phyloP scores from a whole-genome alignment of 2,329 filamentous ascomycete species.

The Pseudocercospora macadamiae region DNA sequence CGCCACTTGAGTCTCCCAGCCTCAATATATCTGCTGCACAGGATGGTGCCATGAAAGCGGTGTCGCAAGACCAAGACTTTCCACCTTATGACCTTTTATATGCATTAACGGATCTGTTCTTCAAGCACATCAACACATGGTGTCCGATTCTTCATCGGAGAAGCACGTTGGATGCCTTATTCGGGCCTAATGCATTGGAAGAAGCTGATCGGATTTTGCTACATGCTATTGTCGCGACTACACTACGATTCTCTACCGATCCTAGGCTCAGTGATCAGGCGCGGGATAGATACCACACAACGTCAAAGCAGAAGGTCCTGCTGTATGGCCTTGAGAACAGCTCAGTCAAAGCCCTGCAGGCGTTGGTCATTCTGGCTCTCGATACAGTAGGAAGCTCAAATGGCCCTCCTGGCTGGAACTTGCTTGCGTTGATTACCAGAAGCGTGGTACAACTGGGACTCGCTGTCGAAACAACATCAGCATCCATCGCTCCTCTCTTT shows the following conservation, averaged over 20 bases:
- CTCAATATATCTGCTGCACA: constrained; percentile 52
- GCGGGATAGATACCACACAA: constrained; percentile 73
- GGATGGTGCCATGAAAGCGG: constrained; percentile 27
- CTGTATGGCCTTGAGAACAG: constrained; percentile 88
- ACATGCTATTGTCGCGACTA: constrained; percentile 87
- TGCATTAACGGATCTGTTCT: constrained; percentile 63
- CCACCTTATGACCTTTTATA: constrained; percentile 65
- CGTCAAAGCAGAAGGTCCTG: constrained; percentile 82
- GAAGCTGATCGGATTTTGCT: constrained; percentile 81
- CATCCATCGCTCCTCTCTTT: constrained; percentile 75
- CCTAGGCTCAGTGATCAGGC: constrained; percentile 71
- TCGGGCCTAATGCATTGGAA: constrained; percentile 74
- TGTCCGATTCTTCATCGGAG: constrained; percentile 88
- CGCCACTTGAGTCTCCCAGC: constrained; percentile 61
- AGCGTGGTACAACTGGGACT: constrained; percentile 87
- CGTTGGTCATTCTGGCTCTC: constrained; percentile 81
- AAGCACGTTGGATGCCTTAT: constrained; percentile 76
- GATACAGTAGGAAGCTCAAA: constrained; percentile 86
- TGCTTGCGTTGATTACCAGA: constrained; percentile 84
- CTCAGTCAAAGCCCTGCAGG: constrained; percentile 84
- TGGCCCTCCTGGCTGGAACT: constrained; percentile 88
- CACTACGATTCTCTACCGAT: constrained; percentile 81
- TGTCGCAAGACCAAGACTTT: constrained; percentile 51
- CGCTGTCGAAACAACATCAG: constrained; percentile 79
- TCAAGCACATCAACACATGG: constrained; percentile 68